Conservation (phyloP, 179 eudicot species). For the Monotropa hypopitys region DNA sequence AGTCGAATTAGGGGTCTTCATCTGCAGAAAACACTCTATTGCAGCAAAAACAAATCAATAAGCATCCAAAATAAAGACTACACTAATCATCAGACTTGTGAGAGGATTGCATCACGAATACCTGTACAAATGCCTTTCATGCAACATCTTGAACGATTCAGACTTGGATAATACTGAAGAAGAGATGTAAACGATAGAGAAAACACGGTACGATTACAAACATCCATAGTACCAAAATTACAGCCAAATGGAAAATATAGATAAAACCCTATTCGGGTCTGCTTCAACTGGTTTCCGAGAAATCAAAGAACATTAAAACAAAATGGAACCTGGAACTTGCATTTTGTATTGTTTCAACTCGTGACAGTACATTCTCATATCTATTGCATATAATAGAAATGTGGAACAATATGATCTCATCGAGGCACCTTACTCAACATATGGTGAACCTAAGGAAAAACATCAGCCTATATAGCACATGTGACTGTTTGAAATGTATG, state of each 20-base stretch:
- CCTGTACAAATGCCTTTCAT: slow-evolving; percentile 98
- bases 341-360: neutral
- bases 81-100: neutral
- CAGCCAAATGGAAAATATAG: neutral
- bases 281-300: neutral
- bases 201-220: slow-evolving; percentile 1
- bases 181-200: slow-evolving; percentile 4
- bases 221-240: neutral
- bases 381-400: neutral
- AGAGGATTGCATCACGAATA: slow-evolving; percentile 17
- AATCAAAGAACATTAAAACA: neutral
- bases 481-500: neutral
- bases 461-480: neutral
- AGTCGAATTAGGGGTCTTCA: slow-evolving; percentile 92
- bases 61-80: neutral
- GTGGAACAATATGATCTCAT: neutral
- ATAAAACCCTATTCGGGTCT: too few species aligned
- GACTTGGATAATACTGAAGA: slow-evolving; percentile 89
- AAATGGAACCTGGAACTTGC: neutral
- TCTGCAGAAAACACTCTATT: slow-evolving; percentile 94
- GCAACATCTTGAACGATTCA: slow-evolving; percentile 97
- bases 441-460: neutral
- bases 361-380: neutral
- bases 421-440: neutral
- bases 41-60: slow-evolving; percentile 17